Conservation (phyloP, 108 stramenopile genomes). For the Nannochloropsis salina region DNA sequence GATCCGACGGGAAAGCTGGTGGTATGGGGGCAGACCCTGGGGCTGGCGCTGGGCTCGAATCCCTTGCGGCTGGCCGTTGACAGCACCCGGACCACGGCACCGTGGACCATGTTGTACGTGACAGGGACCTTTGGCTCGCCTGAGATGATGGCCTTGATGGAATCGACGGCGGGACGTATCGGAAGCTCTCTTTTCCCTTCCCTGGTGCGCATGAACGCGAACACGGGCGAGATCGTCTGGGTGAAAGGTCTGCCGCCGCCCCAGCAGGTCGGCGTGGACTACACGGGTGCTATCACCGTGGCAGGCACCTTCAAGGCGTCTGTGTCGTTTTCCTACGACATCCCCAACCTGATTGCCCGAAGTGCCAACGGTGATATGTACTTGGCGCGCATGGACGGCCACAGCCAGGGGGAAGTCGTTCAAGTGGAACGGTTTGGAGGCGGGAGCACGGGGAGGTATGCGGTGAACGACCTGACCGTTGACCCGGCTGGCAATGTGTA, state of each 20-base stretch:
- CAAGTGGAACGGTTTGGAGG: not conserved
- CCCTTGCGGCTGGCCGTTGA: not conserved
- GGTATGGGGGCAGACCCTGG: not conserved
- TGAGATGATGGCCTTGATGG: not conserved
- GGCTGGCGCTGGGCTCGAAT: not conserved
- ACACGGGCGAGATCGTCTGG: not conserved
- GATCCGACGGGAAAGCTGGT: not conserved
- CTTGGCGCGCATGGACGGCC: not conserved
- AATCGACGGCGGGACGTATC: not conserved
- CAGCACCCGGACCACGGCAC: not conserved
- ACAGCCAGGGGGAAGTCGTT: not conserved
- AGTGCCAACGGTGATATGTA: not conserved
- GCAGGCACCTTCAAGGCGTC: not conserved
- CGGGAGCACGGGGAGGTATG: not conserved
- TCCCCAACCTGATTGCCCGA: not conserved
- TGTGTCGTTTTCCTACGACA: not conserved
- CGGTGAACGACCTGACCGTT: not conserved
- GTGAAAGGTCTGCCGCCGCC: not conserved
- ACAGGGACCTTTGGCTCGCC: constrained; percentile 1
- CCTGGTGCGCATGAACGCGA: not conserved
- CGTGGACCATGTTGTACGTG: not conserved
- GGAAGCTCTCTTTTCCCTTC: not conserved
- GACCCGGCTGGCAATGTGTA: not conserved
- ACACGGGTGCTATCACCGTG: not conserved
- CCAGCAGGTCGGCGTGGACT: not conserved